phyloP scores from a whole-genome alignment of 768 basidiomycete species.

The Leccinum uliginosum region DNA sequence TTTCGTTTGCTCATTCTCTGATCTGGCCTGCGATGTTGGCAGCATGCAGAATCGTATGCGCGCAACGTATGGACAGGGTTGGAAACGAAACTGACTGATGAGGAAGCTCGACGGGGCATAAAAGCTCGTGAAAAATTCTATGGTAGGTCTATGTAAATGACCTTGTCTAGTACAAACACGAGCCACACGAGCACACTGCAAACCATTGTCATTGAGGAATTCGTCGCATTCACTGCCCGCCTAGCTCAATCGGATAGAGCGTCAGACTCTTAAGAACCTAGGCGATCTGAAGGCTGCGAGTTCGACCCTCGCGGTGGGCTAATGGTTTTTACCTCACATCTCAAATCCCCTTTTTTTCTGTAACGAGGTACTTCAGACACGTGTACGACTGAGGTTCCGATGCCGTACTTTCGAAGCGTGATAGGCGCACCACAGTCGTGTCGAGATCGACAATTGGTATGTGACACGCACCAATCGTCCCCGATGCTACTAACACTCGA shows the following conservation, averaged over 20 bases:
- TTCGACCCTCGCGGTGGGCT: conserved; percentile 62
- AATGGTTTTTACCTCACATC: neutral
- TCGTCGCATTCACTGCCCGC: conserved; percentile 33
- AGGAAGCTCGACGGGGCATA: conserved; percentile 53
- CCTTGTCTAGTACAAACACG: neutral
- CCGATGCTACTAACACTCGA: no score
- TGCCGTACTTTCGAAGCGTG: neutral
- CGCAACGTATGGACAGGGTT: conserved; percentile 51
- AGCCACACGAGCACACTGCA: neutral
- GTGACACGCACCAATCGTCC: neutral
- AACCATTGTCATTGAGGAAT: neutral
- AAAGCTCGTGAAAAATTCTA: conserved; percentile 56
- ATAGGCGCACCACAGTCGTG: neutral
- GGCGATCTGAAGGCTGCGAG: conserved; percentile 58
- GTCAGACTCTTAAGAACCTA: conserved; percentile 63
- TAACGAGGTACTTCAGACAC: neutral
- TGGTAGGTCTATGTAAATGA: conserved; percentile 7
- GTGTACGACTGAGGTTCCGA: neutral
- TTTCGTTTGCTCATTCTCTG: neutral
- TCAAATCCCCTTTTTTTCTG: neutral
- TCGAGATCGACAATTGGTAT: neutral
- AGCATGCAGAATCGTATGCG: conserved; percentile 70
- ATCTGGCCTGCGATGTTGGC: conserved; percentile 43
- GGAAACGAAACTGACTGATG: conserved; percentile 61
- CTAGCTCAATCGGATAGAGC: conserved; percentile 69